A percentile compares a stretch with the other conserved stretches of the same genome.
Evolutionary conservation across 1,139 yeast species (phyloP).

Genomic region (Arxiozyma slooffiae): DNA sequence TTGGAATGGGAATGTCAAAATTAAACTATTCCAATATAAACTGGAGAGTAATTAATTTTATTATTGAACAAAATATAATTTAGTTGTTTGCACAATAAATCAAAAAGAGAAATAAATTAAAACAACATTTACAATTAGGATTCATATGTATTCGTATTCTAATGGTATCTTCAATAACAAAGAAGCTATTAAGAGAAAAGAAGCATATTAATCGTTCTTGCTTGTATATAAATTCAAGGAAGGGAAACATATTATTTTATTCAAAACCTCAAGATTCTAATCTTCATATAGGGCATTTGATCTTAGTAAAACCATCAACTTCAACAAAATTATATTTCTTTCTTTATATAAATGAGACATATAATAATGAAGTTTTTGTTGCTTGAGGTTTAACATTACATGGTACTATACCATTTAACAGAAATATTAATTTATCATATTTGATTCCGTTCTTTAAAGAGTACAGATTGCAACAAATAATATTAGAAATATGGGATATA

Average conservation of each 20-base stretch:
- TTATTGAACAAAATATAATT: too few species aligned
- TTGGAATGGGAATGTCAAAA: background rate
- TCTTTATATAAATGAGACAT: conserved; percentile 17
- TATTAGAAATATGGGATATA: conserved; percentile 17
- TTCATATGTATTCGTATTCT: background rate
- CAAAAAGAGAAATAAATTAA: too few species aligned
- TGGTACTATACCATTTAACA: conserved; percentile 20
- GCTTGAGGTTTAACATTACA: conserved; percentile 26
- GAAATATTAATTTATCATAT: conserved; percentile 22
- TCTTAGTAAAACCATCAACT: conserved; percentile 15
- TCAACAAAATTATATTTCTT: conserved; percentile 20
- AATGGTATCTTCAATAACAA: conserved; percentile 19
- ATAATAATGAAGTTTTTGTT: conserved; percentile 3
- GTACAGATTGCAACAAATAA: conserved; percentile 19
- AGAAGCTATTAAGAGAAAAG: conserved; percentile 28
- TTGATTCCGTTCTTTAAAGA: conserved; percentile 13
- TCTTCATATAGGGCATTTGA: conserved; percentile 27
- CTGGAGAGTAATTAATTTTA: background rate
- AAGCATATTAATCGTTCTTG: conserved; percentile 15
- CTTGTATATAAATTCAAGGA: background rate
- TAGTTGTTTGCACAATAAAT: background rate
- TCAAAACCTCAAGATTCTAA: conserved; percentile 29
- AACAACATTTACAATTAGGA: background rate
- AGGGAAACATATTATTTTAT: conserved; percentile 8
- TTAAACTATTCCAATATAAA: too few species aligned